Conservation (phyloP, 2,329 filamentous ascomycete species). For the Xylaria sp. region DNA sequence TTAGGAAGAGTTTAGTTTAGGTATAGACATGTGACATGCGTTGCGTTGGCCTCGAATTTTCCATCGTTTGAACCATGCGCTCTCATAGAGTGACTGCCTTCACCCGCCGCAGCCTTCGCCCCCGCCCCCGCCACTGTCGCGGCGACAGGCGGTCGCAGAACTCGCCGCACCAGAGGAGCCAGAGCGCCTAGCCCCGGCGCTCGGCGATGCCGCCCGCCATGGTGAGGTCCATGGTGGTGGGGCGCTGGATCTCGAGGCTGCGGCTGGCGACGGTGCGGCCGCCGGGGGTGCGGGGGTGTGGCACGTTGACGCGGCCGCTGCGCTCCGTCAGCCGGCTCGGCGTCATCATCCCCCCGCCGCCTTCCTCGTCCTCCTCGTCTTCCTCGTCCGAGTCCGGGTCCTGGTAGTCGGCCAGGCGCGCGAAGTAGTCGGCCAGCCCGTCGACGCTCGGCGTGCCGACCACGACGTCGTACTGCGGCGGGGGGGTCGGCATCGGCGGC, state of each 20-base stretch:
- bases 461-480: slow-evolving; percentile 81
- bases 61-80: too few relatives aligned
- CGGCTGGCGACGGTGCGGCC: slow-evolving; percentile 56
- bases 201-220: slow-evolving; percentile 34
- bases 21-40: too few relatives aligned
- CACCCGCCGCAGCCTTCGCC: not conserved
- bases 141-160: not conserved
- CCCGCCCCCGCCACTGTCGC: not conserved
- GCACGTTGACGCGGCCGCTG: slow-evolving; percentile 59
- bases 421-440: slow-evolving; percentile 83
- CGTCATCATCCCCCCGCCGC: too few relatives aligned
- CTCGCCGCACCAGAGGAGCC: slow-evolving; percentile 9
- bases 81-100: too few relatives aligned
- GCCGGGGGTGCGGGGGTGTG: slow-evolving; percentile 58
- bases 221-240: slow-evolving; percentile 35
- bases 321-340: slow-evolving; percentile 52
- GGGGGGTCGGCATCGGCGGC: slow-evolving; percentile 70
- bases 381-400: slow-evolving; percentile 42
- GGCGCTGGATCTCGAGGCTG: slow-evolving; percentile 58
- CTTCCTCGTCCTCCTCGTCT: slow-evolving; percentile 34
- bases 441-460: slow-evolving; percentile 70
- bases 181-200: slow-evolving; percentile 30
- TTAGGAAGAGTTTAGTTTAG: too few relatives aligned
- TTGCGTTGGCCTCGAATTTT: too few relatives aligned
- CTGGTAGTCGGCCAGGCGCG: slow-evolving; percentile 74